phyloP scores from a whole-genome alignment of 371 early-diverging fungal genomes.

The Gilbertella persicaria region DNA sequence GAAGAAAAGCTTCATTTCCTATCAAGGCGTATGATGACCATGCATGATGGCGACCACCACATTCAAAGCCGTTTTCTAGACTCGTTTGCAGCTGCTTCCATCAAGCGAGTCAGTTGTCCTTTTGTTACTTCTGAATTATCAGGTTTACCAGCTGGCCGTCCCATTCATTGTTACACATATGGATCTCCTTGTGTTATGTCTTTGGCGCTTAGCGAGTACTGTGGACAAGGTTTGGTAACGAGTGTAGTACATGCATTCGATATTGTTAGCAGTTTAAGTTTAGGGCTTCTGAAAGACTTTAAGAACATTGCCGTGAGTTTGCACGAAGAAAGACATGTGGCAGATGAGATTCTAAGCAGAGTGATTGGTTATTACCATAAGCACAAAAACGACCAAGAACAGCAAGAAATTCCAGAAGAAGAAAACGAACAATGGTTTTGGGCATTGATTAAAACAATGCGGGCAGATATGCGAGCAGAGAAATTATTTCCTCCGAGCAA shows the following conservation, averaged over 20 bases:
- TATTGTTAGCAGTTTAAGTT: conserved; percentile 69
- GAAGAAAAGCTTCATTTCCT: conserved; percentile 41
- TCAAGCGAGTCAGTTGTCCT: conserved; percentile 20
- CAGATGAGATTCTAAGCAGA: conserved; percentile 70
- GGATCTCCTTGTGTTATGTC: conserved; percentile 78
- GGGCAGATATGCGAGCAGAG: conserved; percentile 78
- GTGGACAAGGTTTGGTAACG: conserved; percentile 68
- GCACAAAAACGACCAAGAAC: conserved; percentile 12
- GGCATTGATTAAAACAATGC: conserved; percentile 78
- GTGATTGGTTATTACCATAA: conserved; percentile 51
- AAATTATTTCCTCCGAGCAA: conserved; percentile 46
- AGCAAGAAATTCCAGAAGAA: conserved; percentile 1
- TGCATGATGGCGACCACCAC: conserved; percentile 1
- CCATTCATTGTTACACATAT: conserved; percentile 78
- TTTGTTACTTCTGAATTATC: conserved; percentile 69
- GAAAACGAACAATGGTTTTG: conserved; percentile 77
- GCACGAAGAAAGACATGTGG: conserved; percentile 62
- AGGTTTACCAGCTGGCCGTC: conserved; percentile 69
- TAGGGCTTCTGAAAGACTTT: conserved; percentile 75
- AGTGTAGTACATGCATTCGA: conserved; percentile 76
- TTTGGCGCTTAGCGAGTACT: conserved; percentile 65
- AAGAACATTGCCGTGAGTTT: conserved; percentile 73
- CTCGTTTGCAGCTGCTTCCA: conserved; percentile 23
- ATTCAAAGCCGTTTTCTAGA: conserved; percentile 16
- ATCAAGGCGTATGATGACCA: conserved; percentile 24